Conservation (phyloP, 164 flowering plant species). For the Magnolia officinalis region DNA sequence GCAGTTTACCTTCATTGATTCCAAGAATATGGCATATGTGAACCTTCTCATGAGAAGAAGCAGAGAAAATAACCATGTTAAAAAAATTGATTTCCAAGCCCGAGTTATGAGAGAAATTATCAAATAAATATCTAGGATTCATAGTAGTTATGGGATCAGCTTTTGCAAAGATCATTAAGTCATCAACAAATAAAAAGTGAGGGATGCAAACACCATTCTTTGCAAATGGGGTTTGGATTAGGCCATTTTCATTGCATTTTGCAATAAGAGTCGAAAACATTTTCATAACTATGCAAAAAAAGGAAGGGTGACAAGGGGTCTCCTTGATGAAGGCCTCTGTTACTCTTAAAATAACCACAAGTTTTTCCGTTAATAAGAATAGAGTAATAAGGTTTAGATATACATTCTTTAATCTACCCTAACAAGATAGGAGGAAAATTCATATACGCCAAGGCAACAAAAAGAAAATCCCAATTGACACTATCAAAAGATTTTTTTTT, state of each 20-base stretch:
- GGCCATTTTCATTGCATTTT: not conserved
- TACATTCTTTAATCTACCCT: not conserved
- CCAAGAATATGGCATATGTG: too few species aligned
- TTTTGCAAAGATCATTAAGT: not conserved
- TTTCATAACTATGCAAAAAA: not conserved
- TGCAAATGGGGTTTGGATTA: not conserved
- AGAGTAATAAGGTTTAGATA: not conserved
- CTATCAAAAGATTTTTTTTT: not conserved
- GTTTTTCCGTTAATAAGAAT: not conserved
- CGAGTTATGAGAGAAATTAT: too few species aligned
- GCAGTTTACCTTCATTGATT: too few species aligned
- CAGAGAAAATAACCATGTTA: too few species aligned
- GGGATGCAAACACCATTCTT: not conserved
- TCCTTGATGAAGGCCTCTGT: not conserved
- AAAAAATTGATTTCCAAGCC: too few species aligned
- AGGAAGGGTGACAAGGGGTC: not conserved
- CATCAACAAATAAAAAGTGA: not conserved
- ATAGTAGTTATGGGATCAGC: too few species aligned
- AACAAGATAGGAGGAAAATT: not conserved
- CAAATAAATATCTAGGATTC: too few species aligned
- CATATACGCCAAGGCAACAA: not conserved
- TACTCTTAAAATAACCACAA: not conserved
- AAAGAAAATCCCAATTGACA: not conserved
- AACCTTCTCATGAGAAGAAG: too few species aligned
- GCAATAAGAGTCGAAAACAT: not conserved